Base-by-base conservation (phyloP, 306 rosid species). In the Quercus parvula region DNA sequence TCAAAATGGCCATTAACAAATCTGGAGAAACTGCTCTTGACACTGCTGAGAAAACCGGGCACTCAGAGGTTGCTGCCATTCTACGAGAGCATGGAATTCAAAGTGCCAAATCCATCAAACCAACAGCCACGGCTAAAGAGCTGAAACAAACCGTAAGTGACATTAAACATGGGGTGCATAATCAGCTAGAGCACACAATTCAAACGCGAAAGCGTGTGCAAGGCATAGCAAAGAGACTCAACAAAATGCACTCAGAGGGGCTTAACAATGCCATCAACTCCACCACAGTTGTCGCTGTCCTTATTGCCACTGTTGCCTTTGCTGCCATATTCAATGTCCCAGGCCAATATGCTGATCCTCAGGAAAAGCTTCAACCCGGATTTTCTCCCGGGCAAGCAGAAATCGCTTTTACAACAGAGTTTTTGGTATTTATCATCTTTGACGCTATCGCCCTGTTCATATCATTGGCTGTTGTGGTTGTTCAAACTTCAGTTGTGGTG, bases 201-300 rank as follows among this genome's bases (percentile, higher is more conserved):
- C 90, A 82, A 82, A 92, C 96, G 5, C 83, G 89, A 46, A 81
- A 88, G 69, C 90, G 87, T 5, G 89, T 92, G 82, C 89, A 74
- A 75, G 92, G 87, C 13, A 89, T 92, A 81, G 94, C 85, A 7
- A 92, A 89, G 76, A 81, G 92, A 73, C 84, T 92, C 31, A 85
- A 86, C 88, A 92, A 90, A 77, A 89, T 92, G 95, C 92, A 92
- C 20, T 52, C 89, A 0, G 95, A 90, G 72, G 97, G 97, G 35
- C 93, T 92, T 46, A 92, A 92, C 89, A 92, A 92, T 6, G 97
- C 97, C 24, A 89, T 89, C 77, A 92, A 77, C 87, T 92, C 95
- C 82, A 90, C 89, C 74, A 92, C 91, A 2, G 51, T 92, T 18
- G 96, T 90, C 74, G 97, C 96, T 64, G 92, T 92, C 61, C 92